Base-by-base conservation (phyloP, 2,329 filamentous ascomycete species). In the Penicillium thymicola region DNA sequence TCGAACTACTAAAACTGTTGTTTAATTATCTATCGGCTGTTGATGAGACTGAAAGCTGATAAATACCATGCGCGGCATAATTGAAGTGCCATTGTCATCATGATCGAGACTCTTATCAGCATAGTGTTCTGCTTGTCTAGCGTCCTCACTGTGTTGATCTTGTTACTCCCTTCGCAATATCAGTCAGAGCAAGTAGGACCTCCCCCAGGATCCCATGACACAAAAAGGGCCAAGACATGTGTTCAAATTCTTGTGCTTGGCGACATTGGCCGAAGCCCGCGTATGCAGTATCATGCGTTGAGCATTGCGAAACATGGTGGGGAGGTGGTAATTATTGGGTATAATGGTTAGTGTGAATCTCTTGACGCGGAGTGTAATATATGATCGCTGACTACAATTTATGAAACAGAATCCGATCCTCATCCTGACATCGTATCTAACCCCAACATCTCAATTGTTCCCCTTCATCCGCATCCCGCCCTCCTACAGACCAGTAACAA, bases 211-310 rank as follows among this genome's bases (percentile, higher is more conserved):
- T n/a, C 36, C 21, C 4, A 34, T 37, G 52, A 11, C 2, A 9
- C 13, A 9, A 59, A 59, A n/a, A 59, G 55, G 6, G 55, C 64
- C 16, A 69, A 81, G 56, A 75, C 78, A 36, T 82, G 80, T 0
- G 82, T 93, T 42, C 91, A 96, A 74, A 85, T 99, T 51, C 82
- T 99, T 16, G 94, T 99, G 18, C 83, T 99, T 28, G 94, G 94
- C 43, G 94, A 99, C 70, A 92, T 99, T 72, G 94, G 94, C 38
- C 86, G 92, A 44, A 97, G 93, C 71, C 94, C 94, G 48, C 90
- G 94, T 55, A 99, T 99, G 93, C 92, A 97, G 71, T 97, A 99
- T 68, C 94, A 99, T 82, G 93, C 93, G 21, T 79, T 96, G 65
- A 97, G 93, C 72, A 86, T 97, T 67, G 90, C 91, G 40, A 89